phyloP scores from a whole-genome alignment of 2,329 filamentous ascomycete genomes.

The Verticillium nubilum region DNA sequence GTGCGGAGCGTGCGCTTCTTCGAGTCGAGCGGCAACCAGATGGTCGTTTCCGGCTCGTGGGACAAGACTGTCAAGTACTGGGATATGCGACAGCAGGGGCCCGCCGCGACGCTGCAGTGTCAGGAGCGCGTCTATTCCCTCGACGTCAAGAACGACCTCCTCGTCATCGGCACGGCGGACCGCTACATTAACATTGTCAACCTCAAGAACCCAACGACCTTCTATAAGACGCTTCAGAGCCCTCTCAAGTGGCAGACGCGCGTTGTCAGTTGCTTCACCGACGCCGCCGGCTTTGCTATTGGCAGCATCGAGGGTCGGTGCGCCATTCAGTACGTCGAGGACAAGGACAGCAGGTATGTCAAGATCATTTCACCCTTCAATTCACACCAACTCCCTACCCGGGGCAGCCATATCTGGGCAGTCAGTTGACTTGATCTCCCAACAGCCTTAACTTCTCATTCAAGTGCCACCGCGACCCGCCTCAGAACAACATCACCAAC shows the following conservation, averaged over 20 bases:
- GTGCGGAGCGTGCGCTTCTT: slow-evolving; percentile 77
- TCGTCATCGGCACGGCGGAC: slow-evolving; percentile 90
- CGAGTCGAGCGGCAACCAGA: slow-evolving; percentile 64
- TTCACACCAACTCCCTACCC: not conserved
- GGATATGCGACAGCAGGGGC: slow-evolving; percentile 65
- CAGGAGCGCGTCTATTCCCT: slow-evolving; percentile 85
- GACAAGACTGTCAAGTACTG: slow-evolving; percentile 89
- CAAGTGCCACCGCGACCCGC: slow-evolving; percentile 91
- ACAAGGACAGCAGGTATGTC: slow-evolving; percentile 73
- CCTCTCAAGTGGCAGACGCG: slow-evolving; percentile 98
- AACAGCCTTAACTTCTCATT: slow-evolving; percentile 89
- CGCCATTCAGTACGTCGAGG: slow-evolving; percentile 96
- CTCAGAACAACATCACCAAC: slow-evolving; percentile 70
- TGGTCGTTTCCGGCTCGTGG: slow-evolving; percentile 90
- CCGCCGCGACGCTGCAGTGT: slow-evolving; percentile 59
- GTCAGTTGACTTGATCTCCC: not conserved
- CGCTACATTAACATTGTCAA: slow-evolving; percentile 95
- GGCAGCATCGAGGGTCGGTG: slow-evolving; percentile 96
- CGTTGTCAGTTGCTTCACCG: slow-evolving; percentile 89
- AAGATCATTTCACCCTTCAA: not conserved
- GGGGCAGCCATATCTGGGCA: too few species aligned
- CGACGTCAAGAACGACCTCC: slow-evolving; percentile 81
- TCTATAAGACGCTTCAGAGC: slow-evolving; percentile 95
- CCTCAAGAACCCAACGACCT: slow-evolving; percentile 77
- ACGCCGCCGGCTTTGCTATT: slow-evolving; percentile 87